Evolutionary conservation across 345 rosid species (phyloP).

Genomic region (Gossypium raimondii): DNA sequence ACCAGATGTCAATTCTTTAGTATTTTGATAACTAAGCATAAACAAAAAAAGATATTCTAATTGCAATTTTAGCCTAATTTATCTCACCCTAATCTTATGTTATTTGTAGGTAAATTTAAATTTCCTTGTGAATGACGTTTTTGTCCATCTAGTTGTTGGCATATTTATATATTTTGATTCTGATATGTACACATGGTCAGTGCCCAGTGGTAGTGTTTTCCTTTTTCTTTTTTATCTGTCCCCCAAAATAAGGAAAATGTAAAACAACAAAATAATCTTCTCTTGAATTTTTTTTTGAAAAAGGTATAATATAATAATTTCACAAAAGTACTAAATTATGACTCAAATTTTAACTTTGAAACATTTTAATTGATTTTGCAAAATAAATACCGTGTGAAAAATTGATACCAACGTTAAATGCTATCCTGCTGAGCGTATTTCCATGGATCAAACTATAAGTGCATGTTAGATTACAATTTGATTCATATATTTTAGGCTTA

Average conservation of each 20-base stretch:
- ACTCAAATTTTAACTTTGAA: too few species aligned
- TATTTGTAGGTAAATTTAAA: not conserved
- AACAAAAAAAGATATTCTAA: not conserved
- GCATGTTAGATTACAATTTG: too few species aligned
- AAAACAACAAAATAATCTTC: not conserved
- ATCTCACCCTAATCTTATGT: not conserved
- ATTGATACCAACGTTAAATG: too few species aligned
- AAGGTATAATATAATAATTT: too few species aligned
- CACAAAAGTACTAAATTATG: too few species aligned
- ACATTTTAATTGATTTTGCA: too few species aligned
- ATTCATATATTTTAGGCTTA: too few species aligned
- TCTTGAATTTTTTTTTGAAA: too few species aligned
- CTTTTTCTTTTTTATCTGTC: not conserved
- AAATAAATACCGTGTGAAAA: too few species aligned
- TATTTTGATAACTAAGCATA: not conserved
- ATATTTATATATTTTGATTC: constrained; percentile 4
- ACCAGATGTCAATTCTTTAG: not conserved
- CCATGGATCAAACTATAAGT: too few species aligned
- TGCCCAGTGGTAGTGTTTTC: not conserved
- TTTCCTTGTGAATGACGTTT: not conserved
- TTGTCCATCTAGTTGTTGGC: constrained; percentile 8
- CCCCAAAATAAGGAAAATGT: not conserved
- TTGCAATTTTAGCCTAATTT: not conserved
- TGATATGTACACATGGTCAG: not conserved
- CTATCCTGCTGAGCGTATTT: too few species aligned